Evolutionary conservation across 2,329 filamentous ascomycete species (phyloP), one percentile per base, ranked within the genome.

Genomic region (Phialophora chinensis): DNA sequence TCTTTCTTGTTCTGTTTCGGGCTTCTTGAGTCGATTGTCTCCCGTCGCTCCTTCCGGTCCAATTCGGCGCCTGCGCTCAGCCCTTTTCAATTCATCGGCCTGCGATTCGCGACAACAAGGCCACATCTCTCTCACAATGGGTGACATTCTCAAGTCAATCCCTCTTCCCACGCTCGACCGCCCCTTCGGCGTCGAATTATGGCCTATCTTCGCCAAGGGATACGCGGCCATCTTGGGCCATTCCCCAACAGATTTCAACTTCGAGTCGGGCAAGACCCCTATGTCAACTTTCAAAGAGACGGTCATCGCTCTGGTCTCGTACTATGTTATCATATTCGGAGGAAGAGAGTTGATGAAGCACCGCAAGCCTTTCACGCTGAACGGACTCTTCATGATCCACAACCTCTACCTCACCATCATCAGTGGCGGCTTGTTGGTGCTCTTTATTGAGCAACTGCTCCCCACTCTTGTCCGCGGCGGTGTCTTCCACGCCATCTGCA

Each of bases 301-400:
- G 58, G 87, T 88, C 66, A 87, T 91, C 73, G 90, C 93, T 78
- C 89, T 97, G 74, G 82, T 92, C 76, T 82, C 91, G 78, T 99
- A 98, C 89, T 98, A 98, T 81, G 82, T 91, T 73, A 84, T 97
- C 82, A 95, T 98, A 76, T 96, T 98, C 73, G 93, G 93, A 71
- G 95, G 94, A 67, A 88, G 94, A 72, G 92, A 96, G 81, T 78
- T 93, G 74, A 98, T 99, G 95, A 91, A 92, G 81, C 90, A 91
- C 76, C 88, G 92, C 70, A 85, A 90, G 77, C 86, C 94, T 25
- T 90, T 95, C 83, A 91, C 96, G 86, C 87, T 98, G 76, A 95
- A 92, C 84, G 84, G 86, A 17, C 83, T 95, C 66, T 98, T 98
- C 86, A 91, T 97, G 83, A 86, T 97, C 77, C 94, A 99, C 88